phyloP scores from a whole-genome alignment of 306 rosid genomes.

The Sicyos edulis region DNA sequence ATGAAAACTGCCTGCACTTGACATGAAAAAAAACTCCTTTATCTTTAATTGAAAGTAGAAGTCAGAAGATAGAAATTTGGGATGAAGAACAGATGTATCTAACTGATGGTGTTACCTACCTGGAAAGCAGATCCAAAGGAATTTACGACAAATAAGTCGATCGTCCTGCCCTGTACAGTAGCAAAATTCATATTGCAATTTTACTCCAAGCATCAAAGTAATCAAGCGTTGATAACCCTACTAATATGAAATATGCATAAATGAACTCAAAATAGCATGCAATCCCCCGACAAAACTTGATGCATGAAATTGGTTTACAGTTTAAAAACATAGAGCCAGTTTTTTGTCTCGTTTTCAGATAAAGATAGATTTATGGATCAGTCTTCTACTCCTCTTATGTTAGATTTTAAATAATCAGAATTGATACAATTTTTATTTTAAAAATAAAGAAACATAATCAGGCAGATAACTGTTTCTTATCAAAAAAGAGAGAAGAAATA shows the following conservation, averaged over 20 bases:
- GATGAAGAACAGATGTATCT: neutral
- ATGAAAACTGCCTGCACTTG: slow-evolving; percentile 72
- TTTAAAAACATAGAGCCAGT: neutral
- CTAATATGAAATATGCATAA: neutral
- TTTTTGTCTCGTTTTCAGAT: neutral
- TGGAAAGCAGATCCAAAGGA: slow-evolving; percentile 89
- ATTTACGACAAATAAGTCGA: slow-evolving; percentile 82
- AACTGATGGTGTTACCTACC: slow-evolving; percentile 39
- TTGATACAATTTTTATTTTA: no score
- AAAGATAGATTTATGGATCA: neutral
- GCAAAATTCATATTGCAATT: slow-evolving; percentile 15
- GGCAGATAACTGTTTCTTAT: neutral
- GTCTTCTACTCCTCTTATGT: neutral
- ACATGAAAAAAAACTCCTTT: slow-evolving; percentile 20
- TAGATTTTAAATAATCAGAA: no score
- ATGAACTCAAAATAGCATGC: neutral
- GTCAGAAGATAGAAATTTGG: neutral
- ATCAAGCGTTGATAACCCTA: neutral
- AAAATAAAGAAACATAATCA: neutral
- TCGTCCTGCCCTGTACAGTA: slow-evolving; percentile 58
- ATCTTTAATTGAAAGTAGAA: slow-evolving; percentile 16
- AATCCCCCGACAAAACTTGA: neutral
- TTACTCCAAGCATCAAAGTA: neutral
- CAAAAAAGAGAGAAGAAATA: slow-evolving; percentile 20
- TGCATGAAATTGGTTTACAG: neutral